Base-by-base conservation (phyloP, 2,329 filamentous ascomycete genomes). In the Davidsoniella eucalypti region DNA sequence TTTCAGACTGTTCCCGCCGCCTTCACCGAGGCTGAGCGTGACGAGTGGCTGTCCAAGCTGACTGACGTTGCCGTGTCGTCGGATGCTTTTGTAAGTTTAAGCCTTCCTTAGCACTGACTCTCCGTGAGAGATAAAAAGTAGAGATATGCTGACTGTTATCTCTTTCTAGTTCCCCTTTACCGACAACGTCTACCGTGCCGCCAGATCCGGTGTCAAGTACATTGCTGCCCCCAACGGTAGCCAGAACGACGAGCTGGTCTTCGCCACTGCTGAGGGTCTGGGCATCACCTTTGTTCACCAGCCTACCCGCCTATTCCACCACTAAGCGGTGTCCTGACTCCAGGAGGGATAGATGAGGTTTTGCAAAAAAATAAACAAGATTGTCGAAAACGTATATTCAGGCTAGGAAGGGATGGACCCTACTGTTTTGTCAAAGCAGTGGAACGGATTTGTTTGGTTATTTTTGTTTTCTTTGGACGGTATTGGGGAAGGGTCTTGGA, bases 201-300 rank as follows among this genome's bases (percentile, higher is more conserved):
- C 78, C 55, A 77, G 87, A 60, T 94, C 87, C 18, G 92, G 92
- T 46, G 87, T 79, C 62, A 96, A 94, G 72, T 98, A 94, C 70
- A 86, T 96, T 60, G 90, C 92, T 50, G 90, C 90, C 38, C 92
- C 92, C 8, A 84, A 78, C 47, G 92, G 92, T 52, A 94, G 83
- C 65, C 85, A 92, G 66, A 92, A 92, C 63, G 86, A 92, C 63
- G 66, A 72, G 52, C 75, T 80, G 46, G 86, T 92, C 43, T 85
- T 94, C 59, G 82, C 87, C 63, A 93, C 88, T 9, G 87, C 88
- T 4, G 87, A 94, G 71, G 87, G 90, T 70, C 72, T 94, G 56
- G 84, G 82, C 50, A 94, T 96, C 60, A 87, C 83, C 42, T 95
- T 96, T 67, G 84, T 96, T 37, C 87, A 98, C 74, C 92, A 98